Base-by-base conservation (phyloP, 768 basidiomycete species). In the Wakefieldia striispora region DNA sequence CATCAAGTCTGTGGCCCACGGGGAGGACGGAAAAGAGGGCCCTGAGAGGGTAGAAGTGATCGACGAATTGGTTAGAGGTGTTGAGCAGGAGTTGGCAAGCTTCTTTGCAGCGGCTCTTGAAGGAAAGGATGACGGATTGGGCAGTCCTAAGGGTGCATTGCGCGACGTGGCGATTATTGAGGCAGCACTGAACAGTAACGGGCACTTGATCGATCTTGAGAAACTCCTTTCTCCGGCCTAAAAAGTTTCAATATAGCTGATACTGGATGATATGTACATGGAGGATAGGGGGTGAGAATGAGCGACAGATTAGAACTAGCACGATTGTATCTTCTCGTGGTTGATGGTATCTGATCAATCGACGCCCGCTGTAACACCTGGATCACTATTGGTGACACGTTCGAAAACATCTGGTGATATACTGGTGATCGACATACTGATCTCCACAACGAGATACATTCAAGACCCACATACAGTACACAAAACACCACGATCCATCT, bases 81-180 rank as follows among this genome's bases (percentile, higher is more conserved):
- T 91, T 16, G 65, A 78, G 53, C 61, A 68, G 6, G 84, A 86
- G 58, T 57, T 88, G 49, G 70, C 62, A 47, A 75, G 76, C 62
- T 88, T 91, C 72, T 77, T 84, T 50, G 70, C 70, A 9, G 78
- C 73, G n/a, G 64, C 80, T n/a, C 33, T 60, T 4, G 63, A 63
- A 29, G 79, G 80, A 7, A 72, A 72, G 45, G 72, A 78, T 26
- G 80, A 81, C 53, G 78, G 67, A 8, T 7, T 83, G 17, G 88
- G 87, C 13, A 76, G 80, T 54, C 85, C 87, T 23, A 64, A 73
- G 31, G 79, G 71, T 16, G 82, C 89, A 26, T 66, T 95, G 53
- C 70, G 71, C 53, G 91, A 94, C 63, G 82, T 94, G 24, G 88
- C 86, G 23, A 73, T 91, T 58, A 85, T 95, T 51, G 76, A 95